phyloP scores from a whole-genome alignment of 2,329 filamentous ascomycete species.

The Scedosporium apiospermum region DNA sequence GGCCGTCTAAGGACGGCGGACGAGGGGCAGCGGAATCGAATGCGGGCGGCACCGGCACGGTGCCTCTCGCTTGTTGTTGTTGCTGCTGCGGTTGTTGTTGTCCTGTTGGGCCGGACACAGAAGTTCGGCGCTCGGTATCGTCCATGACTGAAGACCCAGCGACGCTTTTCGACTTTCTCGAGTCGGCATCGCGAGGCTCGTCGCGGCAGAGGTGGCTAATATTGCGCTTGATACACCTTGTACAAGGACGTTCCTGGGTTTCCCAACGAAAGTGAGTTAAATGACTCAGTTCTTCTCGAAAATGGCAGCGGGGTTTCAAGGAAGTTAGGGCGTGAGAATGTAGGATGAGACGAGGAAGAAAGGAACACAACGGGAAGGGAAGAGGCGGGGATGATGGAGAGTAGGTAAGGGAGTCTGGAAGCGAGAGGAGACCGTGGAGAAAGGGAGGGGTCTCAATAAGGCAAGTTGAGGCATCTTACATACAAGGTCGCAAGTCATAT shows the following conservation, averaged over 20 bases:
- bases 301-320: neutral
- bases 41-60: constrained; percentile 12
- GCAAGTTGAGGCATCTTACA: constrained; percentile 27
- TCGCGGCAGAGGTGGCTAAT: constrained; percentile 98
- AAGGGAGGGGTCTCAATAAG: neutral
- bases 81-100: constrained; percentile 20
- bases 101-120: constrained; percentile 12
- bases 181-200: constrained; percentile 76
- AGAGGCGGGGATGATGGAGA: neutral
- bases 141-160: constrained; percentile 47
- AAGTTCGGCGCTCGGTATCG: constrained; percentile 38
- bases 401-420: neutral
- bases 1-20: neutral
- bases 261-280: constrained; percentile 16
- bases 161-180: constrained; percentile 70
- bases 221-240: constrained; percentile 94
- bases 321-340: neutral
- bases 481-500: constrained; percentile 91
- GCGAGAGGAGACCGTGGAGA: neutral
- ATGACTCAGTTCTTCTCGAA: constrained; percentile 16
- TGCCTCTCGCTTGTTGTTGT: constrained; percentile 1
- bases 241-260: constrained; percentile 81
- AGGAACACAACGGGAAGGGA: neutral
- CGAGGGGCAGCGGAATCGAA: constrained; percentile 1
- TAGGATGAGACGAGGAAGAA: neutral